Percentiles rank a stretch among this genome's conserved stretches.
Conservation (phyloP, 2,329 filamentous ascomycete species). For the Xylaria sp. region DNA sequence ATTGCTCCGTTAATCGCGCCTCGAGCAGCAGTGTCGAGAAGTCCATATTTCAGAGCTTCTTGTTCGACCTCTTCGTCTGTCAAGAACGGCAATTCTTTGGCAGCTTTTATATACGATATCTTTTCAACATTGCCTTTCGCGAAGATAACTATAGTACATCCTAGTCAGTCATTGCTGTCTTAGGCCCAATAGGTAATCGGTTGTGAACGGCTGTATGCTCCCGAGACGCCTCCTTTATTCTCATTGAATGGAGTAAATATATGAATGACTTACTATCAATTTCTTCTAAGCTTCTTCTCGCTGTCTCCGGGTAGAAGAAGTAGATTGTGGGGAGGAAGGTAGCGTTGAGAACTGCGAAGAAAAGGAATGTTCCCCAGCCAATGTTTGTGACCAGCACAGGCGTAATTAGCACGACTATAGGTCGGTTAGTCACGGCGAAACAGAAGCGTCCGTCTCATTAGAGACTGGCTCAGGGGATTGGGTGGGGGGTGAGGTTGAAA, state of each 20-base stretch:
- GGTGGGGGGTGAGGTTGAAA: too few relatives aligned
- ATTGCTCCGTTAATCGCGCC: constrained; percentile 18
- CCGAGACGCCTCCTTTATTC: background rate
- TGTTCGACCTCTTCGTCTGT: constrained; percentile 63
- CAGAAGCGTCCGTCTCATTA: background rate
- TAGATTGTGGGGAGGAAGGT: constrained; percentile 56
- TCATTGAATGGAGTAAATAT: background rate
- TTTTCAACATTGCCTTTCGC: constrained; percentile 69
- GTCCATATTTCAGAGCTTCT: constrained; percentile 54
- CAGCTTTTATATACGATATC: constrained; percentile 68
- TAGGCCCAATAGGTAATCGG: background rate
- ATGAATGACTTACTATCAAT: constrained; percentile 56
- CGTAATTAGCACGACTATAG: constrained; percentile 66
- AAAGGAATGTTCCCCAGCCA: constrained; percentile 66
- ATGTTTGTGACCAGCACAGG: constrained; percentile 71
- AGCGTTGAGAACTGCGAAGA: constrained; percentile 52
- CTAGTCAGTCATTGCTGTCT: background rate
- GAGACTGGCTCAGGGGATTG: background rate
- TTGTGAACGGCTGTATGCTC: background rate
- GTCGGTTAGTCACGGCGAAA: constrained; percentile 21
- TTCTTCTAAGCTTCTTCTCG: constrained; percentile 62
- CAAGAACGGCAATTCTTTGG: constrained; percentile 66
- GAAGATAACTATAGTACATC: constrained; percentile 58
- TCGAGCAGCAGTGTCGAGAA: constrained; percentile 47
- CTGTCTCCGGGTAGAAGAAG: constrained; percentile 65